A percentile compares a stretch with the other conserved stretches of the same genome.
phyloP scores from a whole-genome alignment of 768 basidiomycete species.

The Cubamyces sp. region DNA sequence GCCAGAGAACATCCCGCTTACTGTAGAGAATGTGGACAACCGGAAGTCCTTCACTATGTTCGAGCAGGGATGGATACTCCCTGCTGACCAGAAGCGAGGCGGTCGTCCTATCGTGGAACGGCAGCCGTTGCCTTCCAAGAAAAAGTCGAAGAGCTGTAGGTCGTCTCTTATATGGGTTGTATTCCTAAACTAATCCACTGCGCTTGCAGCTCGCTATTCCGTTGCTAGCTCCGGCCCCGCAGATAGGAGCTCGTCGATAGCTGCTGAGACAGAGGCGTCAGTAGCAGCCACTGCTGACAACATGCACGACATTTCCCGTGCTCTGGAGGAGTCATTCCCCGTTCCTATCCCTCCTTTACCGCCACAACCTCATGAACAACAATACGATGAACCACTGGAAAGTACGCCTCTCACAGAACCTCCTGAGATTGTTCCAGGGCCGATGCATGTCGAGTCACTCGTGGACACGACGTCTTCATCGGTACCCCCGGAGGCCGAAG shows the following conservation, averaged over 20 bases:
- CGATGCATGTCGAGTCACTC: not conserved
- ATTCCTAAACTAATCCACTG: no score
- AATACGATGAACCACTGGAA: no score
- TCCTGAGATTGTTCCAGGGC: not conserved
- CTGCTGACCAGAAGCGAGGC: slow-evolving; percentile 69
- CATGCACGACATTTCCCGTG: not conserved
- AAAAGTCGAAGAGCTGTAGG: slow-evolving; percentile 53
- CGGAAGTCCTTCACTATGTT: slow-evolving; percentile 79
- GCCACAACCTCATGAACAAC: no score
- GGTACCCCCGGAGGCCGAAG: no score
- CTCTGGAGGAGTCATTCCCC: not conserved
- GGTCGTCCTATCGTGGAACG: slow-evolving; percentile 54
- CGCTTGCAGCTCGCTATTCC: not conserved
- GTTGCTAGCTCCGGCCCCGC: slow-evolving; percentile 1
- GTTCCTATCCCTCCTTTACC: no score
- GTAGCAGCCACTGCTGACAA: not conserved
- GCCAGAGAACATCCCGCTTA: slow-evolving; percentile 48
- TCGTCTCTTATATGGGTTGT: not conserved
- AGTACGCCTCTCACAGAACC: no score
- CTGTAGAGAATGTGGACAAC: slow-evolving; percentile 74
- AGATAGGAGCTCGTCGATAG: slow-evolving; percentile 2
- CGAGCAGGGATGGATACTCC: slow-evolving; percentile 87
- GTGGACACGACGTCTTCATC: no score
- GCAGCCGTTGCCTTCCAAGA: slow-evolving; percentile 52
- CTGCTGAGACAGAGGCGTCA: slow-evolving; percentile 23